phyloP scores from a whole-genome alignment of 2,329 filamentous ascomycete genomes.

The Pseudophaeomoniella oleicola region DNA sequence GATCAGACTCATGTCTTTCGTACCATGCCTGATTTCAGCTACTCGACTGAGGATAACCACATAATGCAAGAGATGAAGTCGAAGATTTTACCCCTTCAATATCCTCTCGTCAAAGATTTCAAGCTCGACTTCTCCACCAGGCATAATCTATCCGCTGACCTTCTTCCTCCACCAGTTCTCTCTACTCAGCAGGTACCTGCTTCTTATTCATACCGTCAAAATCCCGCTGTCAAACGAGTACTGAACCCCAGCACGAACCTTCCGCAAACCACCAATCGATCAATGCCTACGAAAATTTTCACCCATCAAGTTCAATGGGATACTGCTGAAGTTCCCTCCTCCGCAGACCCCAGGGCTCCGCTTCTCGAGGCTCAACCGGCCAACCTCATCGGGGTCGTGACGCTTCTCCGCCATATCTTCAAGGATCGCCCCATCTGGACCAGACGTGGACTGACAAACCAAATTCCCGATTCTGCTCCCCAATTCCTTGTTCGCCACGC shows the following conservation, averaged over 20 bases:
- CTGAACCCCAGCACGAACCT: conserved; percentile 41
- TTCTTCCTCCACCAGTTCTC: conserved; percentile 47
- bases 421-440: conserved; percentile 73
- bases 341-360: conserved; percentile 1
- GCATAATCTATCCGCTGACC: conserved; percentile 45
- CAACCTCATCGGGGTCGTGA: conserved; percentile 49
- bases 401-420: conserved; percentile 50
- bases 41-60: conserved; percentile 50
- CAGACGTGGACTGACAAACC: conserved; percentile 64
- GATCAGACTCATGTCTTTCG: conserved; percentile 77
- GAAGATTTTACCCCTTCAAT: conserved; percentile 55
- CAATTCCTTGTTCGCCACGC: conserved; percentile 53
- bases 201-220: conserved; percentile 58
- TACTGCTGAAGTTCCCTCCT: conserved; percentile 44
- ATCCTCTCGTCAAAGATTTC: conserved; percentile 51
- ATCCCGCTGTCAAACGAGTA: conserved; percentile 55
- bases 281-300: conserved; percentile 43
- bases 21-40: conserved; percentile 71
- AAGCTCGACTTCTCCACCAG: conserved; percentile 50
- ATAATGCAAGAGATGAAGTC: conserved; percentile 60
- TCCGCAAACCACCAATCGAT: conserved; percentile 42
- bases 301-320: conserved; percentile 47
- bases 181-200: conserved; percentile 14
- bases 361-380: conserved; percentile 5
- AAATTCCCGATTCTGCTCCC: conserved; percentile 38